Evolutionary conservation across 768 basidiomycete species (phyloP).

Genomic region (Pulveroboletus frians): DNA sequence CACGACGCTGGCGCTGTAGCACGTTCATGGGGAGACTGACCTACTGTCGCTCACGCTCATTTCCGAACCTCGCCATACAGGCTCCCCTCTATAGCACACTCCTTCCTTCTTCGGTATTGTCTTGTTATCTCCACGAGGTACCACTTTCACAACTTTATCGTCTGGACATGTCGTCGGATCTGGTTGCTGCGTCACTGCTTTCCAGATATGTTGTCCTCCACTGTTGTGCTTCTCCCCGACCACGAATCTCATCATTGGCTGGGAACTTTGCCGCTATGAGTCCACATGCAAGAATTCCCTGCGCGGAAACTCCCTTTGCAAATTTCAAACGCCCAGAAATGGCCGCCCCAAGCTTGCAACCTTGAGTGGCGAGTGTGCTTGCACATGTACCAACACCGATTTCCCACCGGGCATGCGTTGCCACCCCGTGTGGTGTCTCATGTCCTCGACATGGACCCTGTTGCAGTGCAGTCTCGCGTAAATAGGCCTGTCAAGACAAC

Average conservation of each 20-base stretch:
- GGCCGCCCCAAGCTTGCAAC: constrained; percentile 10
- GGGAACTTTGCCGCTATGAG: constrained; percentile 10
- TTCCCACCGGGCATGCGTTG: constrained; percentile 9
- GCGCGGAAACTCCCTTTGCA: constrained; percentile 13
- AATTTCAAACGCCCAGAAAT: constrained; percentile 22
- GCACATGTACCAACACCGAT: constrained; percentile 4
- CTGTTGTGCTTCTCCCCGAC: constrained; percentile 17
- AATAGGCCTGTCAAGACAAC: constrained; percentile 6
- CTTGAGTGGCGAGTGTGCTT: constrained; percentile 8
- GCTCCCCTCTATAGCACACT: constrained; percentile 16
- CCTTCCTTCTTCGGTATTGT: constrained; percentile 21
- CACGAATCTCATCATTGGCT: constrained; percentile 4
- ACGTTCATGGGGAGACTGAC: constrained; percentile 33
- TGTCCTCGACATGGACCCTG: constrained; percentile 23
- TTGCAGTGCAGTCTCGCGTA: constrained; percentile 6
- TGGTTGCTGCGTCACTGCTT: constrained; percentile 22
- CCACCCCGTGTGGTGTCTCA: constrained; percentile 9
- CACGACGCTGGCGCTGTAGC: constrained; percentile 31
- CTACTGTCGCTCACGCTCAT: constrained; percentile 25
- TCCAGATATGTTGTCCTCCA: constrained; percentile 26
- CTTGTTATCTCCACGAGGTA: constrained; percentile 33
- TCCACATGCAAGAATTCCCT: constrained; percentile 10
- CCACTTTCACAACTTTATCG: constrained; percentile 15
- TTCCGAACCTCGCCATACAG: constrained; percentile 25
- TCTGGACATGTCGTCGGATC: constrained; percentile 27